phyloP scores from a whole-genome alignment of 2,329 filamentous ascomycete species.

The Capronia coronata region DNA sequence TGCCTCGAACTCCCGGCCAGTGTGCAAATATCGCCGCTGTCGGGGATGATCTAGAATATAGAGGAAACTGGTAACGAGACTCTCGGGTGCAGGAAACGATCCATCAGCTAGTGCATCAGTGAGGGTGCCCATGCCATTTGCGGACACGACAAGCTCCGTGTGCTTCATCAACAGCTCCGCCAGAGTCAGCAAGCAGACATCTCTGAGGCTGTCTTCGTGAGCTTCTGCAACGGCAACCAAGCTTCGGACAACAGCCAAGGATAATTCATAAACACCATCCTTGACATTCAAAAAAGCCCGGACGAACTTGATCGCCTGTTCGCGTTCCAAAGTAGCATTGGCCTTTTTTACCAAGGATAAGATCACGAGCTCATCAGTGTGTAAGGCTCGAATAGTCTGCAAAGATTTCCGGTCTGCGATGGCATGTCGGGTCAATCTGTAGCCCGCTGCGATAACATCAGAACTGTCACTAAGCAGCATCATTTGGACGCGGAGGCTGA shows the following conservation, averaged over 20 bases:
- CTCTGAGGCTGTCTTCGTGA: slow-evolving; percentile 73
- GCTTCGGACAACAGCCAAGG: slow-evolving; percentile 76
- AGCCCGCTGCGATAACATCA: slow-evolving; percentile 91
- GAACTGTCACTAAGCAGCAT: slow-evolving; percentile 94
- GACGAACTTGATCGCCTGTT: slow-evolving; percentile 95
- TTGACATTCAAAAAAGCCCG: slow-evolving; percentile 93
- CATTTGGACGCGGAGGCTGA: slow-evolving; percentile 85
- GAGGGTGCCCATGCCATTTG: slow-evolving; percentile 78
- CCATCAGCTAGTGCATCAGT: slow-evolving; percentile 89
- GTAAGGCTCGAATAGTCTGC: slow-evolving; percentile 75
- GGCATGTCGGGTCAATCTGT: slow-evolving; percentile 86
- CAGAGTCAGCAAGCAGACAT: slow-evolving; percentile 87
- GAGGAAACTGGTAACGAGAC: slow-evolving; percentile 76
- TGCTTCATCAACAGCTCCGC: slow-evolving; percentile 86
- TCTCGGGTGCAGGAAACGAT: slow-evolving; percentile 86
- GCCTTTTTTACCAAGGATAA: slow-evolving; percentile 89
- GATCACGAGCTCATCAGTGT: slow-evolving; percentile 89
- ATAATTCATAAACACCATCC: slow-evolving; percentile 80
- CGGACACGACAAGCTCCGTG: slow-evolving; percentile 70
- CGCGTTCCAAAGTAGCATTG: slow-evolving; percentile 93
- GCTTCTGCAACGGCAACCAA: slow-evolving; percentile 87
- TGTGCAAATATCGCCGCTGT: slow-evolving; percentile 72
- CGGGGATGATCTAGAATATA: slow-evolving; percentile 82
- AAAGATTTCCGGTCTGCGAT: slow-evolving; percentile 88
- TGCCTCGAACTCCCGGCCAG: slow-evolving; percentile 82